Evolutionary conservation across 2,329 filamentous ascomycete species (phyloP), one percentile per base, ranked within the genome.

Genomic region (Mariannaea elegans): DNA sequence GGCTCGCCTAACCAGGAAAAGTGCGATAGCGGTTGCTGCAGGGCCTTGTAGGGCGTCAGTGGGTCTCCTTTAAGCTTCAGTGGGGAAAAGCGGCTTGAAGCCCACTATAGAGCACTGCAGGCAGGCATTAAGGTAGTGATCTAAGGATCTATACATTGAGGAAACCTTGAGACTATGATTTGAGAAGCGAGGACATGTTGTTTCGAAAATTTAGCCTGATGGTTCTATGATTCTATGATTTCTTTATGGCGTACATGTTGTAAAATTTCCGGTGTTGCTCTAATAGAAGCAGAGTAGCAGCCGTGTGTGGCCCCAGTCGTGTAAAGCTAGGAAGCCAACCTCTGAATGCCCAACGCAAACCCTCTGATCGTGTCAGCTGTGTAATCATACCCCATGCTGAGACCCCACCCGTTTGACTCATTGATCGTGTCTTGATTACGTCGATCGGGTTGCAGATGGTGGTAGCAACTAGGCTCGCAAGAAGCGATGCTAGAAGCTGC

Each of bases 391-490:
- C 18, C 13, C 29, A 9, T 12, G 50, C 48, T 2, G 59, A 59
- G 4, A 38, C 21, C 16, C 27, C 32, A 4, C 38, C 54, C 2
- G 42, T 38, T 9, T 59, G 47, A 16, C 56, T 64, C 62, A 63
- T 61, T 0, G 31, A 36, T 7, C 56, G 50, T 4, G 56, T 60
- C 34, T 63, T 60, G 44, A 64, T 52, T 2, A 64, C 60, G 9
- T 63, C 62, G 12, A 64, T 63, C 2, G 62, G 62, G 10, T 23
- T 63, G 45, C 56, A 56, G 12, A 61, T 41, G 7, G 62, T 64
- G 14, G 62, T 61, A 7, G 62, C 62, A n/a, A 63, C 44, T 19
- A 63, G 31, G 18, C 62, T 42, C 3, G 56, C 59, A 9, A 64
- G 39, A 12, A 63, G 19, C 1, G 56, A 64, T 2, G 59, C 55